Conservation (phyloP, 495 filamentous ascomycete genomes). For the Annulohypoxylon bovei region DNA sequence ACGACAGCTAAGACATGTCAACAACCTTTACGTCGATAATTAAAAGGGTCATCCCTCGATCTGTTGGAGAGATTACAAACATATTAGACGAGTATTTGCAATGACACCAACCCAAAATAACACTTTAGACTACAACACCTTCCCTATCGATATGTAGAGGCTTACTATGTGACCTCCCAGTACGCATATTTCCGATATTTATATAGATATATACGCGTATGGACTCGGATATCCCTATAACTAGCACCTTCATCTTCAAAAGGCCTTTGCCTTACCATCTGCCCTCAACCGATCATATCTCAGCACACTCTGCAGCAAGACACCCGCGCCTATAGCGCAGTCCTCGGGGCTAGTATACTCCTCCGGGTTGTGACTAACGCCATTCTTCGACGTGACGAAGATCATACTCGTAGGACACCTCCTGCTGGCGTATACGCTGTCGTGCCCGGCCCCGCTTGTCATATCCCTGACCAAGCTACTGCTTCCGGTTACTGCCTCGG, state of each 20-base stretch:
- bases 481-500: constrained; percentile 58
- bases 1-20: neutral
- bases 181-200: neutral
- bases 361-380: constrained; percentile 59
- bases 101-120: neutral
- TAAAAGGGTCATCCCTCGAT: neutral
- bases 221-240: neutral
- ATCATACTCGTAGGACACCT: constrained; percentile 61
- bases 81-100: neutral
- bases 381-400: constrained; percentile 60
- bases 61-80: neutral
- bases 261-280: neutral
- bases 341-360: constrained; percentile 60
- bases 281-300: constrained; percentile 48
- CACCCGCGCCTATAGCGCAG: constrained; percentile 49
- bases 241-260: neutral
- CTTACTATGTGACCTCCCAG: neutral
- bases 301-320: constrained; percentile 52
- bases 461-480: constrained; percentile 54
- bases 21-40: neutral
- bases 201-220: neutral
- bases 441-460: constrained; percentile 69
- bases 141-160: neutral
- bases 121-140: neutral
- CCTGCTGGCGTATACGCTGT: constrained; percentile 56